phyloP scores from a whole-genome alignment of 371 early-diverging fungal species.

The Mycotypha africana region DNA sequence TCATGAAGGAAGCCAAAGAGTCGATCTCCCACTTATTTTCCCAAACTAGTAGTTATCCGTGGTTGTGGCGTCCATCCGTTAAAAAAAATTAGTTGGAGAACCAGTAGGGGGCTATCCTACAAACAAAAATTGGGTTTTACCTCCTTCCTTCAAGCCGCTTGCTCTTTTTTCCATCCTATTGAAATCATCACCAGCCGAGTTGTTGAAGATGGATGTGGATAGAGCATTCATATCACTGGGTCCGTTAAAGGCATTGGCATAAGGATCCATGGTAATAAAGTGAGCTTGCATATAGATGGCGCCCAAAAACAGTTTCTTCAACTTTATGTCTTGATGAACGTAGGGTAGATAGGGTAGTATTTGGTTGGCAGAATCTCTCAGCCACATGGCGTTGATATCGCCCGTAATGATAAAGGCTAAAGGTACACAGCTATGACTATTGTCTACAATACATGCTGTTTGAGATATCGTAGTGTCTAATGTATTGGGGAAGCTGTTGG shows the following conservation, averaged over 20 bases:
- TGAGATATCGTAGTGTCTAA: slow-evolving; percentile 53
- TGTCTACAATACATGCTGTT: slow-evolving; percentile 18
- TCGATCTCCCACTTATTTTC: slow-evolving; percentile 55
- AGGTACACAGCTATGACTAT: slow-evolving; percentile 17
- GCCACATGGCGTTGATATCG: slow-evolving; percentile 68
- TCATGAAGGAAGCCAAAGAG: slow-evolving; percentile 48
- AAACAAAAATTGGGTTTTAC: slow-evolving; percentile 5
- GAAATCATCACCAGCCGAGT: too few relatives aligned
- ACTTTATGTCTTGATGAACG: slow-evolving; percentile 24
- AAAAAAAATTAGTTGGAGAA: too few relatives aligned
- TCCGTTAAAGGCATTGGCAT: slow-evolving; percentile 46
- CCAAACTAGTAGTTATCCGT: slow-evolving; percentile 13
- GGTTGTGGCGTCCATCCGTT: not conserved
- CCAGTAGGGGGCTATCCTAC: not conserved
- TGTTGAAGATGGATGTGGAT: not conserved
- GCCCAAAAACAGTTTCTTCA: slow-evolving; percentile 43
- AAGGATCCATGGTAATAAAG: slow-evolving; percentile 43
- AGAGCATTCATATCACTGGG: slow-evolving; percentile 13
- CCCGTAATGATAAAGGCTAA: slow-evolving; percentile 61
- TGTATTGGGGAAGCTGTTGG: slow-evolving; percentile 52
- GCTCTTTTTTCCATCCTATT: too few relatives aligned
- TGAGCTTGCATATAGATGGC: slow-evolving; percentile 53
- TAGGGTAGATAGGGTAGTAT: slow-evolving; percentile 50
- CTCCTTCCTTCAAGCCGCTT: slow-evolving; percentile 11
- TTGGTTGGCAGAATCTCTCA: slow-evolving; percentile 66